phyloP scores from a whole-genome alignment of 2,329 filamentous ascomycete species.

The Cercospora sesami region DNA sequence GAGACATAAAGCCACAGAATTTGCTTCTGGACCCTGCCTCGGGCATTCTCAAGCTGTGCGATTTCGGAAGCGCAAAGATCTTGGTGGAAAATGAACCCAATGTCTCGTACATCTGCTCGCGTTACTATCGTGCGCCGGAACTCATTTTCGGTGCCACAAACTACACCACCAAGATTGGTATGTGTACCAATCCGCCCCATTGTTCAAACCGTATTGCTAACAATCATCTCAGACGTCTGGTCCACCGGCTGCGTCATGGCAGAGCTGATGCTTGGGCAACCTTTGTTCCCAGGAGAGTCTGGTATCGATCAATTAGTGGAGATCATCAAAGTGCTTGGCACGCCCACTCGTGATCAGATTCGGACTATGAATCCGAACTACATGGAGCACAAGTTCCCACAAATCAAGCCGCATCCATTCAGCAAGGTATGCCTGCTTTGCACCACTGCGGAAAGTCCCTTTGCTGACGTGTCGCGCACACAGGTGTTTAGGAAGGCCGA shows the following conservation, averaged over 20 bases:
- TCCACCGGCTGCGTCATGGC: slow-evolving; percentile 99
- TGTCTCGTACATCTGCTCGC: slow-evolving; percentile 98
- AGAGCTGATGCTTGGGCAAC: slow-evolving; percentile 97
- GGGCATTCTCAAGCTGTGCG: slow-evolving; percentile 93
- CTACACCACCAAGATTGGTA: slow-evolving; percentile 99
- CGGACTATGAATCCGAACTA: slow-evolving; percentile 99
- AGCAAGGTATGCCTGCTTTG: slow-evolving; percentile 65
- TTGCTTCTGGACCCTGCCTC: slow-evolving; percentile 87
- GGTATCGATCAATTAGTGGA: slow-evolving; percentile 98
- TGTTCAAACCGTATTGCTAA: slow-evolving; percentile 17
- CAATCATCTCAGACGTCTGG: slow-evolving; percentile 77
- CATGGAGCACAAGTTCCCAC: slow-evolving; percentile 99
- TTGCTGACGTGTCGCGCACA: slow-evolving; percentile 16
- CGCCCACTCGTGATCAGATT: slow-evolving; percentile 95
- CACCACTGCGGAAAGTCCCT: not conserved
- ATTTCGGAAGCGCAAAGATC: slow-evolving; percentile 99
- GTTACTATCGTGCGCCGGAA: slow-evolving; percentile 97
- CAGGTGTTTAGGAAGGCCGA: slow-evolving; percentile 96
- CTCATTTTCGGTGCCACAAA: slow-evolving; percentile 98
- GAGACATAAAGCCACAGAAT: slow-evolving; percentile 99
- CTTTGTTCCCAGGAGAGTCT: slow-evolving; percentile 95
- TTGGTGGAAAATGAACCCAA: slow-evolving; percentile 98
- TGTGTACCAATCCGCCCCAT: slow-evolving; percentile 39
- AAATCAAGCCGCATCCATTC: slow-evolving; percentile 99
- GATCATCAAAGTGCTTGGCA: slow-evolving; percentile 98